Conservation (phyloP, 208 protist genomes). For the Crithidia sp. region DNA sequence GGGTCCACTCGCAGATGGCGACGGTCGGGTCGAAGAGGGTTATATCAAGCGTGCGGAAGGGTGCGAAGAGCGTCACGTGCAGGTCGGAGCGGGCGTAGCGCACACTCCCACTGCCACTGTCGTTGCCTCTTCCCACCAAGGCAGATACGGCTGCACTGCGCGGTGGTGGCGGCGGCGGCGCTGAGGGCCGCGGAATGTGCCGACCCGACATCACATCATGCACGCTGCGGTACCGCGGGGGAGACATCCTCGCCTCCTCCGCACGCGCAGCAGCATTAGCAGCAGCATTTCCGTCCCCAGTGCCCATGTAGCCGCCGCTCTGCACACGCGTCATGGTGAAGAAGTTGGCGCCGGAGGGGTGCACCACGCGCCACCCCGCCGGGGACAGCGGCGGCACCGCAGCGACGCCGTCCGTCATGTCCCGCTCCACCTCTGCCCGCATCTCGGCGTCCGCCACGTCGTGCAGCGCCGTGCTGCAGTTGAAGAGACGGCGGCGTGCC, state of each 20-base stretch:
- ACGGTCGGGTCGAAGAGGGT: constrained; percentile 56
- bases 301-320: not conserved
- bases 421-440: constrained; percentile 70
- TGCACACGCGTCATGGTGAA: constrained; percentile 58
- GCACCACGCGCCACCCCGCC: constrained; percentile 65
- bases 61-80: constrained; percentile 61
- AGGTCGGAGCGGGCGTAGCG: constrained; percentile 42
- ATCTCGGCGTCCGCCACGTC: constrained; percentile 48
- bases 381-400: constrained; percentile 82
- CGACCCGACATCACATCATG: constrained; percentile 38
- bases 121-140: too few relatives aligned
- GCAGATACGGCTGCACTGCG: too few relatives aligned
- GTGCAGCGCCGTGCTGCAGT: constrained; percentile 17
- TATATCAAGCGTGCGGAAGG: constrained; percentile 77
- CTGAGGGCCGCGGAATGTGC: not conserved
- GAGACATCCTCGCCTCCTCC: not conserved
- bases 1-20: constrained; percentile 71
- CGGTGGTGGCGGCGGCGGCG: not conserved
- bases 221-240: constrained; percentile 64
- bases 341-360: constrained; percentile 54
- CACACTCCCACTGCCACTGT: not conserved
- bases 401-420: constrained; percentile 61
- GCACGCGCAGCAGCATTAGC: not conserved
- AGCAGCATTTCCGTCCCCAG: not conserved
- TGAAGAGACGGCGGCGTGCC: constrained; percentile 27